These are phyloP conservation scores for Coprinellus aureogranulatus DNA, from an alignment of 768 basidiomycete genomes.

Conservation along the genomic window DNA sequence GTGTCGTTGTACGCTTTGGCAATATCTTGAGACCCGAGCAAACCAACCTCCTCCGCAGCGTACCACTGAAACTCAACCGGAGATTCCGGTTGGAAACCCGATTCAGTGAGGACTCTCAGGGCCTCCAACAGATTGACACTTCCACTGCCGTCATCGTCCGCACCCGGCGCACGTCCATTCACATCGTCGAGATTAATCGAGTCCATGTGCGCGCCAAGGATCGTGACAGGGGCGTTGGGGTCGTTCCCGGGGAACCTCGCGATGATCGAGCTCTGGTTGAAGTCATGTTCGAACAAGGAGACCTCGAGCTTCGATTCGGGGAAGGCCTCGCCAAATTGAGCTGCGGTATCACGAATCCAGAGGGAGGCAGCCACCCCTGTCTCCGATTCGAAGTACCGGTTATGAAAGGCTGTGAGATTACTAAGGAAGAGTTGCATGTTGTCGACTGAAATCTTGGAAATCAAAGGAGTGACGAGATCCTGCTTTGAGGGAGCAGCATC, in stretches of 20 bases:
- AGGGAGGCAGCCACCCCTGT: conserved; percentile 31
- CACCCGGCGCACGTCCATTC: conserved; percentile 42
- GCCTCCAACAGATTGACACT: conserved; percentile 40
- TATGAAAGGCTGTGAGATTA: conserved; percentile 32
- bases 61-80: conserved; percentile 48
- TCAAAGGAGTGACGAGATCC: conserved; percentile 19
- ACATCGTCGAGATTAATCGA: conserved; percentile 32
- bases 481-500: conserved; percentile 28
- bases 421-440: conserved; percentile 29
- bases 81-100: conserved; percentile 33
- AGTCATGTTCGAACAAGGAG: conserved; percentile 26
- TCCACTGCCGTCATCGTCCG: conserved; percentile 48
- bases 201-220: conserved; percentile 41
- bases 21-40: conserved; percentile 51
- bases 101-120: conserved; percentile 33
- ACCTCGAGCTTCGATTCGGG: conserved; percentile 24
- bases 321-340: conserved; percentile 20
- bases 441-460: conserved; percentile 20
- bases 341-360: conserved; percentile 24
- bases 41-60: conserved; percentile 41
- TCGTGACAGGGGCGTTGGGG: conserved; percentile 26
- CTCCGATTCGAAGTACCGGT: conserved; percentile 30
- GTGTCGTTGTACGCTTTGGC: conserved; percentile 45
- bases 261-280: conserved; percentile 32
- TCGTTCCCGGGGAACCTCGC: conserved; percentile 31